Base-by-base conservation (phyloP, 306 rosid species). In the Erythrophleum fordii region DNA sequence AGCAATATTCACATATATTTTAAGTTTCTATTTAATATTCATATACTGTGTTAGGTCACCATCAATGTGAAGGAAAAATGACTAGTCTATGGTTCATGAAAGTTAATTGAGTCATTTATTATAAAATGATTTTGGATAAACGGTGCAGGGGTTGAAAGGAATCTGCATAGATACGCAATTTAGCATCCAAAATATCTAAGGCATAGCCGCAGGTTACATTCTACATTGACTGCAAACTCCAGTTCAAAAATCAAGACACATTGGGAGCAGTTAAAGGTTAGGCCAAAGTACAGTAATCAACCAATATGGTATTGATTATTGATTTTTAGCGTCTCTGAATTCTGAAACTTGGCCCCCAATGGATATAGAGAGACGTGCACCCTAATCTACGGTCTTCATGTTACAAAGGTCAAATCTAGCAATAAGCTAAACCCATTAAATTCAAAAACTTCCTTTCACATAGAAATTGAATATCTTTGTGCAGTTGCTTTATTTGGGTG, bases 171-270 rank as follows among this genome's bases (percentile, higher is more conserved):
- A 46, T 29, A 0, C 1, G 5, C 3, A 39, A 11, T 37, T 39
- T 8, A 69, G 55, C 37, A 69, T 42, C 73, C 34, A 8, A 18
- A 11, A 51, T 51, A 51, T 51, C 16, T 12, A 31, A 52, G 77
- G 34, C 49, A 22, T 34, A 55, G 65, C 51, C 29, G 66, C 49
- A 55, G 16, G 67, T 53, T 55, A 42, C n/a, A 55, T 73, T 73
- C 77, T 14, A 4, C 39, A 22, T 35, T 35, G 52, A 13, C 67
- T 35, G 20, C 6, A 20, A 18, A 10, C 23, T 18, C 1, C 26
- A 26, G 25, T 65, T 65, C 45, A 39, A 35, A 64, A 64, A 1
- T n/a, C 11, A n/a, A 18, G 2, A 39, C 61, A 65, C 51, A 25
- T 14, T 46, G 39, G 58, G 10, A 39, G 74, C 53, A 41, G 73